Percentiles rank a stretch among this genome's conserved stretches.
Conservation (phyloP, 305 asterid species). For the Solanum chacoense region DNA sequence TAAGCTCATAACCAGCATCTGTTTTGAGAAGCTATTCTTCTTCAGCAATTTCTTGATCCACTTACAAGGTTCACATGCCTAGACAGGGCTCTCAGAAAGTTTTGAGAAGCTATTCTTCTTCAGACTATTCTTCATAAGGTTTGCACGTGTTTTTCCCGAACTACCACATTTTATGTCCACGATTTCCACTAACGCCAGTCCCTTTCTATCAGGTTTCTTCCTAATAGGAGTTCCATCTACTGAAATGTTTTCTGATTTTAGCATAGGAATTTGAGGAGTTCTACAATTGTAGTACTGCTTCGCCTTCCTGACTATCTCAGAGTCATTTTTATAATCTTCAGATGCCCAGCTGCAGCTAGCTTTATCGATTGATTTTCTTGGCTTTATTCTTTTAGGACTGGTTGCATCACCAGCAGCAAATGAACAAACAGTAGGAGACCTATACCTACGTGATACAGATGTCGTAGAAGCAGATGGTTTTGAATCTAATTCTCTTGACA, state of each 20-base stretch:
- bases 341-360: constrained; percentile 44
- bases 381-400: constrained; percentile 24
- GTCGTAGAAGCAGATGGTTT: constrained; percentile 25
- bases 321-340: constrained; percentile 7
- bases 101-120: constrained; percentile 64
- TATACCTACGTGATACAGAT: constrained; percentile 4
- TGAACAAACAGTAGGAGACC: constrained; percentile 7
- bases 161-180: constrained; percentile 76
- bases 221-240: constrained; percentile 56
- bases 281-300: constrained; percentile 32
- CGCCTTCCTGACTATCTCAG: constrained; percentile 27
- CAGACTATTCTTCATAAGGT: constrained; percentile 47
- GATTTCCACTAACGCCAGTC: constrained; percentile 38
- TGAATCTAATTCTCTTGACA: constrained; percentile 63
- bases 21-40: too few species aligned
- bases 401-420: constrained; percentile 13
- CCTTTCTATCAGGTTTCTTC: constrained; percentile 37
- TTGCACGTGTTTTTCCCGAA: constrained; percentile 36
- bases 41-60: constrained; percentile 20
- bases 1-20: constrained; percentile 48
- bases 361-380: constrained; percentile 33
- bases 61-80: constrained; percentile 38
- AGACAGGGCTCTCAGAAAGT: constrained; percentile 37
- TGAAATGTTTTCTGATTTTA: constrained; percentile 40
- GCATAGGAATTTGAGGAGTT: constrained; percentile 59